Evolutionary conservation across 352 stramenopile genomes (phyloP).

Genomic region (Aphanomyces astaci): DNA sequence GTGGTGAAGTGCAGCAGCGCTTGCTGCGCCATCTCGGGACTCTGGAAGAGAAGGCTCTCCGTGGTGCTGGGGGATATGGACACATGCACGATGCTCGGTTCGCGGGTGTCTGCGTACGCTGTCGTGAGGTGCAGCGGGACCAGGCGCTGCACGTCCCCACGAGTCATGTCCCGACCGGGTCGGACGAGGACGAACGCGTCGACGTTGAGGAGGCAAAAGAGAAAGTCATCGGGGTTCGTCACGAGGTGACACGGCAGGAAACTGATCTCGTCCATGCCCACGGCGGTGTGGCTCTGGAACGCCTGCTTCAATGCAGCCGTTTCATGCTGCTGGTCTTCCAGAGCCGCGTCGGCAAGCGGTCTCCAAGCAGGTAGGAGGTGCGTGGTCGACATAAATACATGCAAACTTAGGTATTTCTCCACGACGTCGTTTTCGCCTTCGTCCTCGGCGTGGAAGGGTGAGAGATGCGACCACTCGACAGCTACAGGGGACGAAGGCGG

Average conservation of each 20-base stretch:
- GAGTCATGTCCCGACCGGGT: not conserved
- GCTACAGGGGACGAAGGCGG: not conserved
- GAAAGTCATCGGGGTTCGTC: not conserved
- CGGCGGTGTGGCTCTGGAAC: not conserved
- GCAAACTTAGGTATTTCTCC: slow-evolving; percentile 3
- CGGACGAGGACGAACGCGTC: slow-evolving; percentile 5
- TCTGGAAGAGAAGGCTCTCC: slow-evolving; percentile 6
- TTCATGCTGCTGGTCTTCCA: not conserved
- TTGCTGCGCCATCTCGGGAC: slow-evolving; percentile 4
- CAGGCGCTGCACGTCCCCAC: not conserved
- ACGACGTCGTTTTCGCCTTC: not conserved
- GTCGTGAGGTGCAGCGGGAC: not conserved
- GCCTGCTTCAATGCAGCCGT: not conserved
- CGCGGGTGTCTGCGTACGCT: not conserved
- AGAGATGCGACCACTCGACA: not conserved
- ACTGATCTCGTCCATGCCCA: not conserved
- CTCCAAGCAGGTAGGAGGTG: not conserved
- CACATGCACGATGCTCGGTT: not conserved
- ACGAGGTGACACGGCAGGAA: not conserved
- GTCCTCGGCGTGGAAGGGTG: not conserved
- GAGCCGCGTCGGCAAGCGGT: not conserved
- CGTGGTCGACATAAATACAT: not conserved
- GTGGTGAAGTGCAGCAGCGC: not conserved
- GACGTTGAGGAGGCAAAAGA: slow-evolving; percentile 10
- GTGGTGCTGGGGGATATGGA: not conserved